Conservation (phyloP, 345 rosid genomes). For the Salix exigua region DNA sequence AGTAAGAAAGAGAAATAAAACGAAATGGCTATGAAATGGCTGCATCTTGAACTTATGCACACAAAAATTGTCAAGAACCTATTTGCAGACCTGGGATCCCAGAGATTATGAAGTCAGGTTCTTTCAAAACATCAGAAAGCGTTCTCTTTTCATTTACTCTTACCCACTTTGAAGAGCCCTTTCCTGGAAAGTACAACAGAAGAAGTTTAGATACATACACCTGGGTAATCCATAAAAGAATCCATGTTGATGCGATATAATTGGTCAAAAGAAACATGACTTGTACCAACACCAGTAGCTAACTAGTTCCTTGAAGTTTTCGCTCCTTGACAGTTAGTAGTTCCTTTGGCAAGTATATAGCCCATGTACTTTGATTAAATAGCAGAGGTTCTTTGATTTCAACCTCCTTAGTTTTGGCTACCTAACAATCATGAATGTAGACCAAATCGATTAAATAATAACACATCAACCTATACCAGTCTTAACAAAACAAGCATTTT, state of each 20-base stretch:
- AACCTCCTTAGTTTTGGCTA: too few relatives aligned
- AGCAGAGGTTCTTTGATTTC: too few relatives aligned
- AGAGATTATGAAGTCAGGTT: slow-evolving; percentile 51
- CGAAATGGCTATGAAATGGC: not conserved
- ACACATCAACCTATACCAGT: too few relatives aligned
- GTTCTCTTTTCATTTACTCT: slow-evolving; percentile 65
- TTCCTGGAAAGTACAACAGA: slow-evolving; percentile 22
- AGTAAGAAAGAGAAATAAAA: not conserved
- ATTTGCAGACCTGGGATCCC: slow-evolving; percentile 58
- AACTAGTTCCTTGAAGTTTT: too few relatives aligned
- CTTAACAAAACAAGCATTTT: too few relatives aligned
- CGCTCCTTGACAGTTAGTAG: too few relatives aligned
- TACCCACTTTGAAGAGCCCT: slow-evolving; percentile 50
- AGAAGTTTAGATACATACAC: not conserved
- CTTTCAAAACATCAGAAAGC: slow-evolving; percentile 63
- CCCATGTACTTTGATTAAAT: too few relatives aligned
- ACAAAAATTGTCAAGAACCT: not conserved
- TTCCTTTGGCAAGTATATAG: too few relatives aligned
- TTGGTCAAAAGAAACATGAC: not conserved
- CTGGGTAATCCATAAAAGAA: not conserved
- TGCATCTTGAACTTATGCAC: not conserved
- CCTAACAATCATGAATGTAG: too few relatives aligned
- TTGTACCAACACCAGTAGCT: too few relatives aligned
- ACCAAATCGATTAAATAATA: too few relatives aligned
- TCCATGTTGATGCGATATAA: too few relatives aligned